These are phyloP conservation scores for Hydrangea macrophylla DNA, from an alignment of 148 eudicot genomes.

Conservation along the genomic window DNA sequence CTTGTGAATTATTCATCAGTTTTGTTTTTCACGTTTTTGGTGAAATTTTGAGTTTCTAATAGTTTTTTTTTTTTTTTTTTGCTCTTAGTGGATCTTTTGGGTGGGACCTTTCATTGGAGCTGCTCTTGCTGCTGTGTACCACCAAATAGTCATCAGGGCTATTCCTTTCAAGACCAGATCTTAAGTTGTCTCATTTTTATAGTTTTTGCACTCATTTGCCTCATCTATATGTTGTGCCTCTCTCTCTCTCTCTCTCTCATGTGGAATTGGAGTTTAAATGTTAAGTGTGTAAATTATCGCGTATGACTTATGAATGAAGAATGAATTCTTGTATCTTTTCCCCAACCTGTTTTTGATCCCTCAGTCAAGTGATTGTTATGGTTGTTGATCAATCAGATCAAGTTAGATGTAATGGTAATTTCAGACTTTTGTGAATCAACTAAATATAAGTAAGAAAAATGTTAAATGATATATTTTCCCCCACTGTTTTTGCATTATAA, in stretches of 20 bases:
- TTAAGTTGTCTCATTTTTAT: constrained; percentile 1
- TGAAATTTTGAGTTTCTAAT: neutral
- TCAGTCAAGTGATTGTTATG: too few relatives aligned
- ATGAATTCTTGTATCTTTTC: too few relatives aligned
- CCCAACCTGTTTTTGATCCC: too few relatives aligned
- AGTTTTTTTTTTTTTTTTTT: neutral
- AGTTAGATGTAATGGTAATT: neutral
- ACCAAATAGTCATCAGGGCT: constrained; percentile 66
- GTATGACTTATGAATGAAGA: too few relatives aligned
- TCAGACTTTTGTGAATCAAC: neutral
- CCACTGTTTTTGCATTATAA: too few relatives aligned
- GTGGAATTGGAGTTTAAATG: neutral
- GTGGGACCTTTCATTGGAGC: constrained; percentile 93
- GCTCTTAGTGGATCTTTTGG: constrained; percentile 83
- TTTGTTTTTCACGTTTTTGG: neutral
- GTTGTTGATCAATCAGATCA: too few relatives aligned
- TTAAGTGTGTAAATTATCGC: neutral
- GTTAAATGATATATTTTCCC: too few relatives aligned
- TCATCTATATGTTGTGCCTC: neutral
- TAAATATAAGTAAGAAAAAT: too few relatives aligned
- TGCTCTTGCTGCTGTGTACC: constrained; percentile 79
- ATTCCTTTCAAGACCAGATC: constrained; percentile 60
- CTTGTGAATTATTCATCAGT: neutral
- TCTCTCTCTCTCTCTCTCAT: neutral
- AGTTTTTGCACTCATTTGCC: neutral